Evolutionary conservation across 2,329 filamentous ascomycete genomes (phyloP).

Genomic region (Ascochyta viciae-villosae): DNA sequence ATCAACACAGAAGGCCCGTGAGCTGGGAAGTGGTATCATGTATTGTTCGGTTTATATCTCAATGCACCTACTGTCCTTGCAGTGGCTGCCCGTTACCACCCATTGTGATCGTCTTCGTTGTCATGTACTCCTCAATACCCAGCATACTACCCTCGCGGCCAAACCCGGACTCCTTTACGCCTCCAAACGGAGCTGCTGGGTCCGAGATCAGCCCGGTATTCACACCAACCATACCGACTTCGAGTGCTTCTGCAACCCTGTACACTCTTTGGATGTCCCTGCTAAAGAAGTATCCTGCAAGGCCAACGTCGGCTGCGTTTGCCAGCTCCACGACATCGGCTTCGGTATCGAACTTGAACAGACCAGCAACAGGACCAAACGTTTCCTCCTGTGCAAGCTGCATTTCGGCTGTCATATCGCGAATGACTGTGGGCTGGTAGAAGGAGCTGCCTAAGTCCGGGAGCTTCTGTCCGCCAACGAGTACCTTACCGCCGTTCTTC

Average conservation of each 20-base stretch:
- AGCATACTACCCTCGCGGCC: slow-evolving; percentile 59
- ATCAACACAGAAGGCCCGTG: not conserved
- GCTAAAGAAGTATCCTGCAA: slow-evolving; percentile 94
- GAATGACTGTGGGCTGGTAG: slow-evolving; percentile 87
- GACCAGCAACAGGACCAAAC: slow-evolving; percentile 89
- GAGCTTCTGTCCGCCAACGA: slow-evolving; percentile 68
- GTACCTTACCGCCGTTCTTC: slow-evolving; percentile 42
- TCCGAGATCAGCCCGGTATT: slow-evolving; percentile 61
- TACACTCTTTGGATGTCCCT: slow-evolving; percentile 65
- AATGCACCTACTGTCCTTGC: slow-evolving; percentile 49
- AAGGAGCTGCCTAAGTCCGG: slow-evolving; percentile 83
- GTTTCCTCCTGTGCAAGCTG: slow-evolving; percentile 86
- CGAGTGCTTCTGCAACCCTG: slow-evolving; percentile 69
- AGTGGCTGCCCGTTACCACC: slow-evolving; percentile 68
- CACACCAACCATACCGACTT: slow-evolving; percentile 84
- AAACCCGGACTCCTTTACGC: slow-evolving; percentile 60
- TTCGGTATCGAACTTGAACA: slow-evolving; percentile 89
- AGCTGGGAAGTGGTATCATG: not conserved
- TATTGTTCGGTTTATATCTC: not conserved
- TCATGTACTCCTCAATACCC: slow-evolving; percentile 59
- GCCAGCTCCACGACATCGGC: slow-evolving; percentile 85
- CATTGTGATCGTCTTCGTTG: slow-evolving; percentile 59
- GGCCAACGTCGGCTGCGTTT: slow-evolving; percentile 82
- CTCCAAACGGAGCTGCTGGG: slow-evolving; percentile 56
- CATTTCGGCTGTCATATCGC: slow-evolving; percentile 87